These are phyloP conservation scores for Didymella segeticola DNA, from an alignment of 2,329 filamentous ascomycete species.

Conservation along the genomic window DNA sequence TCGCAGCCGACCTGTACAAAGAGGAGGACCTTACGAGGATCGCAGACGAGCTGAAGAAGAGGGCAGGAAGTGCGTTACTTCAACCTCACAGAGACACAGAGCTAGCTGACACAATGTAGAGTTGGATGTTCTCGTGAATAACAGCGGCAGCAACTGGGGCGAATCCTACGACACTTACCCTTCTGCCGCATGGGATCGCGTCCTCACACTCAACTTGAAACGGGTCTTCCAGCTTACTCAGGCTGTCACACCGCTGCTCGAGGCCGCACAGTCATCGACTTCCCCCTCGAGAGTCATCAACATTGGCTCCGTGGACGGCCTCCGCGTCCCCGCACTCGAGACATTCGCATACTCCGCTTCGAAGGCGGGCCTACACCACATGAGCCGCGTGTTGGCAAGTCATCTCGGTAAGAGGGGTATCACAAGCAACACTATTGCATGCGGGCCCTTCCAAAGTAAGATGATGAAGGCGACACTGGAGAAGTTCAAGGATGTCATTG, in stretches of 20 bases:
- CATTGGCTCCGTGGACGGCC: conserved; percentile 69
- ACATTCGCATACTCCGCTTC: conserved; percentile 66
- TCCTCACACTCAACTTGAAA: conserved; percentile 68
- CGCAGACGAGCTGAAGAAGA: conserved; percentile 62
- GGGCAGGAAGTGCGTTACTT: conserved; percentile 52
- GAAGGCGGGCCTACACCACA: conserved; percentile 70
- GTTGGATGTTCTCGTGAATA: conserved; percentile 71
- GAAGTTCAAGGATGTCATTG: conserved; percentile 63
- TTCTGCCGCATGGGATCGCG: conserved; percentile 58
- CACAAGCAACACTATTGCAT: conserved; percentile 73
- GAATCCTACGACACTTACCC: conserved; percentile 66
- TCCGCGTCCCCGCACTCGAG: conserved; percentile 65
- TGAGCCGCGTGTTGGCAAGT: conserved; percentile 68
- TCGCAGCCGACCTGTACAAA: conserved; percentile 68
- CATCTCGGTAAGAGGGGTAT: conserved; percentile 67
- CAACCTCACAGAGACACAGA: background rate
- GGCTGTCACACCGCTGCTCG: conserved; percentile 67
- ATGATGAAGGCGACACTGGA: conserved; percentile 76
- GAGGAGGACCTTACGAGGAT: conserved; percentile 66
- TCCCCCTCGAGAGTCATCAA: conserved; percentile 67
- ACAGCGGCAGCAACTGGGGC: conserved; percentile 71
- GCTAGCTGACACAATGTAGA: conserved; percentile 34
- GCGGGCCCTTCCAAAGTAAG: conserved; percentile 73
- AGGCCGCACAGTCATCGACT: conserved; percentile 55
- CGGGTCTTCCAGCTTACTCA: conserved; percentile 70